phyloP scores from a whole-genome alignment of 371 early-diverging fungal species.

The Mucor lusitanicus region DNA sequence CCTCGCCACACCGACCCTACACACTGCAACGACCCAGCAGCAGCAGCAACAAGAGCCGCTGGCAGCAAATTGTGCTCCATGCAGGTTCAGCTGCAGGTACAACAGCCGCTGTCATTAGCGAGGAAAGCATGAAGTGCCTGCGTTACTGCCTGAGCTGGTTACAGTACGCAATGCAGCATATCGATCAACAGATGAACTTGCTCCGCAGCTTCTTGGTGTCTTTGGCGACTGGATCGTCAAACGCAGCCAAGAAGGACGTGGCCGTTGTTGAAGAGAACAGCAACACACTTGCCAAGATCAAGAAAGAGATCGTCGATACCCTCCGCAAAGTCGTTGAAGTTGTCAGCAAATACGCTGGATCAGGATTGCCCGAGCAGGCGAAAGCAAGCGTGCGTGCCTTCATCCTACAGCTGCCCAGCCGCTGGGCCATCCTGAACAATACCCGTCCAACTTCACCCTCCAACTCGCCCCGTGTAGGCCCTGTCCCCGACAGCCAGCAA shows the following conservation, averaged over 20 bases:
- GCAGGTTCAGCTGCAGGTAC: constrained; percentile 67
- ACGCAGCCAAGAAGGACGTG: constrained; percentile 1
- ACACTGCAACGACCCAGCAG: constrained; percentile 11
- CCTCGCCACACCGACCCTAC: constrained; percentile 37
- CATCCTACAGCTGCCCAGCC: constrained; percentile 81
- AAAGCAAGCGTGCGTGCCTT: constrained; percentile 80
- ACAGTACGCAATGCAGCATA: constrained; percentile 76
- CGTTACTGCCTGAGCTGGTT: constrained; percentile 82
- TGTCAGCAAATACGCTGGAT: constrained; percentile 85
- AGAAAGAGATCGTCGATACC: constrained; percentile 85
- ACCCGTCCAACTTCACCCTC: constrained; percentile 19
- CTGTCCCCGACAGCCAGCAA: background rate
- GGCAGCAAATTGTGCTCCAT: constrained; percentile 69
- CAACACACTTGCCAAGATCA: constrained; percentile 20
- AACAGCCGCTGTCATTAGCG: constrained; percentile 70
- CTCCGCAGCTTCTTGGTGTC: constrained; percentile 66
- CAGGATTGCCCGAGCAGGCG: constrained; percentile 86
- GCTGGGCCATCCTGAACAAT: constrained; percentile 71
- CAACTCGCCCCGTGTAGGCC: background rate
- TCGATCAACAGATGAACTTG: constrained; percentile 73
- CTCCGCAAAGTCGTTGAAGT: constrained; percentile 88
- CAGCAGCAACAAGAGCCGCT: constrained; percentile 36
- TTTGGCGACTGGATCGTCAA: constrained; percentile 38
- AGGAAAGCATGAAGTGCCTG: constrained; percentile 74
- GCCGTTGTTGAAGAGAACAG: background rate